Conservation (phyloP, 2,329 filamentous ascomycete genomes). For the Calonectria pauciramosa region DNA sequence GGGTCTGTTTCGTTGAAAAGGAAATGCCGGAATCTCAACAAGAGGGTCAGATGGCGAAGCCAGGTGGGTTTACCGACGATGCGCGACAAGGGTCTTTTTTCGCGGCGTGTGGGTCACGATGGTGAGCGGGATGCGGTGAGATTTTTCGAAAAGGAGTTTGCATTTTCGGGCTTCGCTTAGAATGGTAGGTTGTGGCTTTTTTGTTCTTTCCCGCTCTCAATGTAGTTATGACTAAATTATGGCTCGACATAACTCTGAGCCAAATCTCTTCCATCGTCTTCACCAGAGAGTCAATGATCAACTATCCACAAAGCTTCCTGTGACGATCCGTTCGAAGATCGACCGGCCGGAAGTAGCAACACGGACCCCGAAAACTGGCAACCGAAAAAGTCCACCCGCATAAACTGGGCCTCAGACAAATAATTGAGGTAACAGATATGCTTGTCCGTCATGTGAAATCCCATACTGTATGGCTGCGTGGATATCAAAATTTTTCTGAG, state of each 20-base stretch:
- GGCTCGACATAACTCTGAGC: neutral
- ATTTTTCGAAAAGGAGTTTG: neutral
- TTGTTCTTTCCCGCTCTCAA: neutral
- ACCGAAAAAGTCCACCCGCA: neutral
- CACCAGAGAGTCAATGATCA: neutral
- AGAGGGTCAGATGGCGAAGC: slow-evolving; percentile 5
- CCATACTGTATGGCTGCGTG: neutral
- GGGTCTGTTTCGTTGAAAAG: neutral
- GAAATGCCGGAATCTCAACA: neutral
- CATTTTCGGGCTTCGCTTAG: neutral
- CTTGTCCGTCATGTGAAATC: neutral
- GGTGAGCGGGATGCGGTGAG: slow-evolving; percentile 16
- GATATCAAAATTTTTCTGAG: neutral
- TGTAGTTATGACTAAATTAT: neutral
- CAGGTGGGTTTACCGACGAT: slow-evolving; percentile 12
- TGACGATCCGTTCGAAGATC: neutral
- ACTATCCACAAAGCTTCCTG: neutral
- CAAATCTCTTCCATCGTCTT: neutral
- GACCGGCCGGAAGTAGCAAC: neutral
- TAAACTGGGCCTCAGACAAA: neutral
- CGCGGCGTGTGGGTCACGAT: slow-evolving; percentile 9
- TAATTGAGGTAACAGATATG: neutral
- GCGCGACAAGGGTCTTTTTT: slow-evolving; percentile 4
- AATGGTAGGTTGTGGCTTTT: neutral
- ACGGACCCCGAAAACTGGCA: neutral